Evolutionary conservation across 2,329 filamentous ascomycete species (phyloP).

Genomic region (Shiraia bambusicola): DNA sequence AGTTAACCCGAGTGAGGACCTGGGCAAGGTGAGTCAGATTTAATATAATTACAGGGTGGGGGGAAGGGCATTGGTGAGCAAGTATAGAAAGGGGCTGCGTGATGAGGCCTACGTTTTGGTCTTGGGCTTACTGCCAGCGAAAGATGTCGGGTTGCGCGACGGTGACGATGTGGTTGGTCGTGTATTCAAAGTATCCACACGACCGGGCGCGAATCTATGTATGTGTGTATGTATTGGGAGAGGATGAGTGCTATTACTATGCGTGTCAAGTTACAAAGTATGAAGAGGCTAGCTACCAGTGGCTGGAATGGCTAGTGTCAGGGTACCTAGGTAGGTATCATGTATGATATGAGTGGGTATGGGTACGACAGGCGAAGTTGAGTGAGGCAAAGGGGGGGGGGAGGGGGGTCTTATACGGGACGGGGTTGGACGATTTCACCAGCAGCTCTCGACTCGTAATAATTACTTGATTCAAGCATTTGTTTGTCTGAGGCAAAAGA

Average conservation of each 20-base stretch:
- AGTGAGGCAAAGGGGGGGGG: constrained; percentile 18
- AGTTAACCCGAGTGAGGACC: constrained; percentile 25
- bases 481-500: constrained; percentile 26
- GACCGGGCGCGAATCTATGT: constrained; percentile 17
- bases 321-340: too few species aligned
- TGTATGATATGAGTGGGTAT: background rate
- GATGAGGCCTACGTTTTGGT: constrained; percentile 35
- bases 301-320: background rate
- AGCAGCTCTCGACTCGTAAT: constrained; percentile 34
- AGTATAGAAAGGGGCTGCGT: constrained; percentile 29
- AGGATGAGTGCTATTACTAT: constrained; percentile 4
- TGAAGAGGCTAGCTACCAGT: constrained; percentile 11
- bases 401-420: constrained; percentile 26
- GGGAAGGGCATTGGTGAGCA: constrained; percentile 25
- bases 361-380: constrained; percentile 7
- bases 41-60: constrained; percentile 25
- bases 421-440: constrained; percentile 16
- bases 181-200: constrained; percentile 10
- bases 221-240: constrained; percentile 7
- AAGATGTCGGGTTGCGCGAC: constrained; percentile 8
- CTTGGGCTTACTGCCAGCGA: constrained; percentile 14
- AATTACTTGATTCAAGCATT: constrained; percentile 12
- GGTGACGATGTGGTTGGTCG: constrained; percentile 19
- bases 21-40: constrained; percentile 41
- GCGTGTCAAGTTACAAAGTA: constrained; percentile 1